Evolutionary conservation across 495 filamentous ascomycete genomes (phyloP), one percentile per base, ranked within the genome.

Genomic region (Trichocladium antarcticum): DNA sequence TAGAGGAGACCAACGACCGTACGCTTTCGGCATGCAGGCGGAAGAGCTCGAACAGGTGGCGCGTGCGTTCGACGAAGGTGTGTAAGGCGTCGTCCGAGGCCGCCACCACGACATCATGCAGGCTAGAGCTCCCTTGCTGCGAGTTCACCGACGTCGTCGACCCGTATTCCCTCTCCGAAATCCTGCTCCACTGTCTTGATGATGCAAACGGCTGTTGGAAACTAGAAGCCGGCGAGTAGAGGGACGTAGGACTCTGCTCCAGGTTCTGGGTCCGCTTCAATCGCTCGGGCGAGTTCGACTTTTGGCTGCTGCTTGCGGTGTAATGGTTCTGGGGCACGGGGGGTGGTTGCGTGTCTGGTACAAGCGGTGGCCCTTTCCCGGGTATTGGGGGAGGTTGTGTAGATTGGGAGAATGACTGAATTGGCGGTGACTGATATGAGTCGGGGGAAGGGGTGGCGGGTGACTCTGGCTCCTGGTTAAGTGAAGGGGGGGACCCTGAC

Each of bases 31-130:
- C 81, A 39, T 87, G 81, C 11, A 84, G 63, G 22, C 73, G 68
- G 57, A 93, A 86, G 6, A 87, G 68, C 50, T 77, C 75, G 46
- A 77, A 75, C 55, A 87, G 73, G 59, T 82, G 82, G 28, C 70
- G 70, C 16, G 83, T 80, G 31, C 85, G 80, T 3, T 62, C 49
- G 27, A 80, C 75, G 55, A 95, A 89, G 3, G 81, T 75, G 0
- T 72, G 60, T 51, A 89, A 68, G 0, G 87, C 82, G 40, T 77
- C 77, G 34, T 87, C 81, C 12, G 73, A 74, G 31, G 69, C 64
- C 42, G 73, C 57, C 34, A 48, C 38, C 21, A 66, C 64, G 5
- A 60, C 61, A 49, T 72, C 67, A 1, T 60, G 62, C 11, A 72
- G 38, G 34, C 53, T 63, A 16, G 61, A 57, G 38, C 32, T 1